Conservation (phyloP, 441 rosid species). For the Croton laevigatus region DNA sequence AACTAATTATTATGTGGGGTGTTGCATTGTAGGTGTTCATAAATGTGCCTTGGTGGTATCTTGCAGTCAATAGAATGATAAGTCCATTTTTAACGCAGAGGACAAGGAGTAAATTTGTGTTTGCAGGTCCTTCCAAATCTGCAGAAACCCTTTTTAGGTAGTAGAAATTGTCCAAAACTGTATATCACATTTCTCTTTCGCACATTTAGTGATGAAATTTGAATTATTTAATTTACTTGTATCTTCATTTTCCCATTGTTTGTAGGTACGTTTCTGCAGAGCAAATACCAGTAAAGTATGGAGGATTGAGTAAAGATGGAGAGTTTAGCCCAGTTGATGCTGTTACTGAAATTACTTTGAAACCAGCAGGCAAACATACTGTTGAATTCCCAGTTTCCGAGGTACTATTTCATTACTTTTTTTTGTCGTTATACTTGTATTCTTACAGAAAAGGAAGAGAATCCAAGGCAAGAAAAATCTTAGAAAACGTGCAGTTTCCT, state of each 20-base stretch:
- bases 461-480: conserved; percentile 15
- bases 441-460: conserved; percentile 4
- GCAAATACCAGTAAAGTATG: conserved; percentile 77
- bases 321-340: conserved; percentile 66
- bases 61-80: conserved; percentile 70
- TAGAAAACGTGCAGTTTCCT: not conserved
- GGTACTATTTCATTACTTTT: conserved; percentile 33
- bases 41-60: conserved; percentile 99
- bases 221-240: not conserved
- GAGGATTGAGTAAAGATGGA: conserved; percentile 74
- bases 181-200: not conserved
- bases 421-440: not conserved
- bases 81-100: conserved; percentile 91
- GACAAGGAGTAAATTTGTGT: conserved; percentile 87
- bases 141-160: conserved; percentile 77
- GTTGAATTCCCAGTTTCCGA: conserved; percentile 77
- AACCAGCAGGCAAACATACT: conserved; percentile 69
- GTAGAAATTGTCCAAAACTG: conserved; percentile 11
- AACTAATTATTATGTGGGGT: not conserved
- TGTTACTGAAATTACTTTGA: conserved; percentile 58
- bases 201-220: not conserved
- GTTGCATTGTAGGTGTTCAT: conserved; percentile 61
- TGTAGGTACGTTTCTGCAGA: conserved; percentile 68
- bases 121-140: conserved; percentile 69
- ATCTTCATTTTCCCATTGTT: not conserved